Base-by-base conservation (phyloP, 768 basidiomycete genomes). In the Vararia minispora region DNA sequence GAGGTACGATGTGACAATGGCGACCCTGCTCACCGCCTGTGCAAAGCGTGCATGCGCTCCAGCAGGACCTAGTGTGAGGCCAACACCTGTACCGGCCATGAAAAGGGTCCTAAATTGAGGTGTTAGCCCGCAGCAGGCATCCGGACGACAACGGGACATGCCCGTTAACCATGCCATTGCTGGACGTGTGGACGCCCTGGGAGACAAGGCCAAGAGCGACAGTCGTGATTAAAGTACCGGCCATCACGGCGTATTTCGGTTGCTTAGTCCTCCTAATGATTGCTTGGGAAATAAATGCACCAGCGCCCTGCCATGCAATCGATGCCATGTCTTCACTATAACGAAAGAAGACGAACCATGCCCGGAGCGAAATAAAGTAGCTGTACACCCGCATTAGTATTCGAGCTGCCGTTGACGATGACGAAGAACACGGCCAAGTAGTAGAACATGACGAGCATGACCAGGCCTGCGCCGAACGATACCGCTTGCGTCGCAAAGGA, bases 331-430 rank as follows among this genome's bases (percentile, higher is more conserved):
- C n/a, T n/a, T n/a, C n/a, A n/a, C n/a, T n/a, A n/a, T n/a, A n/a
- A n/a, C n/a, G n/a, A n/a, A n/a, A n/a, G n/a, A n/a, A 29, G 4
- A 11, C 64, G 42, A 35, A 68, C 68, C 47, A 67, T 45, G 28
- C 71, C 70, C 9, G 72, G 71, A 1, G 68, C 58, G 39, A 72
- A 69, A 48, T 63, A 72, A n/a, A 72, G 48, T n/a, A 72, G 43
- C 47, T 72, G 69, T 20, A 62, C 54, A 24, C 70, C 72, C 16
- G 66, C 58, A 30, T 58, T 51, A 14, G 55, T 51, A n/a, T 68
- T 51, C 10, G 60, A 53, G 22, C 59, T 49, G 5, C 64, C 65
- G 20, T 53, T 53, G n/a, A 68, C 69, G 48, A 69, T 56, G 16
- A 61, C 62, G 53, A 68, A 63, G 52, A 74, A 72, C 35, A 72